A percentile compares a stretch with the other conserved stretches of the same genome.
Conservation (phyloP, 192 early-diverging fungal species). For the Coemansia sp. region DNA sequence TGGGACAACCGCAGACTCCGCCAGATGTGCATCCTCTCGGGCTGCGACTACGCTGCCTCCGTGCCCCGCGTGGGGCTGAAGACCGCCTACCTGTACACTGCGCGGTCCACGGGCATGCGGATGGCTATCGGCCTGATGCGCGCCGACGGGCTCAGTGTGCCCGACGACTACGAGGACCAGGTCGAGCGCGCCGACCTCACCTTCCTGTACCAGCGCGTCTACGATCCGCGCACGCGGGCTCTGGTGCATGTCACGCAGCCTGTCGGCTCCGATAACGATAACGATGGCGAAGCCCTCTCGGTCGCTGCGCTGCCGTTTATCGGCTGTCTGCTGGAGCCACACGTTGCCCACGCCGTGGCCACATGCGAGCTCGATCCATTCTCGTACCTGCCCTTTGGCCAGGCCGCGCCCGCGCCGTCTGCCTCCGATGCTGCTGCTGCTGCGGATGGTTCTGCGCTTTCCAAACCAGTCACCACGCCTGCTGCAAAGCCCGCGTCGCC, state of each 20-base stretch:
- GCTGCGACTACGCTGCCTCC: constrained; percentile 94
- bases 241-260: constrained; percentile 62
- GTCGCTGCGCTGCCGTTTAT: constrained; percentile 54
- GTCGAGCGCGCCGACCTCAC: constrained; percentile 81
- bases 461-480: background rate
- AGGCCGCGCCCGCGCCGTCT: background rate
- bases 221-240: constrained; percentile 59
- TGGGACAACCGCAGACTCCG: constrained; percentile 69
- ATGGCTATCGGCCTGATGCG: constrained; percentile 53
- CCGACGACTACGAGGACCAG: constrained; percentile 65
- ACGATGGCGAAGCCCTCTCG: background rate
- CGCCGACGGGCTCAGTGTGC: constrained; percentile 54
- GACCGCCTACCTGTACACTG: constrained; percentile 62
- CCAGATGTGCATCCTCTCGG: constrained; percentile 93
- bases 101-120: constrained; percentile 66
- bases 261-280: constrained; percentile 37
- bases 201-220: constrained; percentile 91
- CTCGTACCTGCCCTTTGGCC: constrained; percentile 54
- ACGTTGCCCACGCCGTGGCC: constrained; percentile 61
- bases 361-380: constrained; percentile 65
- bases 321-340: constrained; percentile 57
- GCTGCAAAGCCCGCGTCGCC: background rate
- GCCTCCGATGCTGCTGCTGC: background rate
- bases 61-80: constrained; percentile 86
- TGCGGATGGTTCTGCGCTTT: too few species aligned